Base-by-base conservation (phyloP, 23 red algal species). In the Gracilaria caudata region DNA sequence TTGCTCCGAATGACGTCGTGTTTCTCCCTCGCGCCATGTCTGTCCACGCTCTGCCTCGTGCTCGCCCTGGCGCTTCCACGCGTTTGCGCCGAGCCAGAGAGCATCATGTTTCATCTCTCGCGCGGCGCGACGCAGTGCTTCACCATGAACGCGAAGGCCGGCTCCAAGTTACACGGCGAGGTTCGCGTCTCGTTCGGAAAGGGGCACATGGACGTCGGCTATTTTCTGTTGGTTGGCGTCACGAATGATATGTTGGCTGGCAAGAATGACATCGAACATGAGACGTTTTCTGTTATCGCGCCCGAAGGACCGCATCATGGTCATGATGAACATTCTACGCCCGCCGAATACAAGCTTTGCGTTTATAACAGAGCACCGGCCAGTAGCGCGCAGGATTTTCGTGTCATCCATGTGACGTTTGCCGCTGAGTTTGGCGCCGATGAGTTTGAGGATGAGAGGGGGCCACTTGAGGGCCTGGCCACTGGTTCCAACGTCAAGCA, bases 81-180 rank as follows among this genome's bases (percentile, higher is more conserved):
- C 49, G 49, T 16, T 1, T 16, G 49, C 49, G 80, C 59, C 20
- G 61, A 84, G 25, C 80, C 57, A 13, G 80, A 84, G 26, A 59
- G 63, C 59, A 68, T 84, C 3, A 84, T 84, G 56, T 84, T 84
- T 34, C 61, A 68, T 39, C 29, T 84, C 36, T 34, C 33, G 41
- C 80, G 80, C 63, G 80, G 80, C 20, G 57, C 39, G 16, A 84
- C 80, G 8, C 80, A 84, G 32, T 84, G 80, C 59, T 84, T 84
- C 39, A 84, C 63, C 29, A 39, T 68, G 58, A 68, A 59, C 45
- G 80, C 80, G 24, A 59, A 59, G 14, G 57, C 63, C 4, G 43
- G 43, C 7, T 59, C 58, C 41, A 64, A 66, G 38, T 21, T 84
- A 39, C 20, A 24, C 11, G 80, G 80, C 3, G 80, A 84, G 63